These are phyloP conservation scores for Talaromyces sp. DNA, from an alignment of 2,329 filamentous ascomycete species.

Conservation along the genomic window DNA sequence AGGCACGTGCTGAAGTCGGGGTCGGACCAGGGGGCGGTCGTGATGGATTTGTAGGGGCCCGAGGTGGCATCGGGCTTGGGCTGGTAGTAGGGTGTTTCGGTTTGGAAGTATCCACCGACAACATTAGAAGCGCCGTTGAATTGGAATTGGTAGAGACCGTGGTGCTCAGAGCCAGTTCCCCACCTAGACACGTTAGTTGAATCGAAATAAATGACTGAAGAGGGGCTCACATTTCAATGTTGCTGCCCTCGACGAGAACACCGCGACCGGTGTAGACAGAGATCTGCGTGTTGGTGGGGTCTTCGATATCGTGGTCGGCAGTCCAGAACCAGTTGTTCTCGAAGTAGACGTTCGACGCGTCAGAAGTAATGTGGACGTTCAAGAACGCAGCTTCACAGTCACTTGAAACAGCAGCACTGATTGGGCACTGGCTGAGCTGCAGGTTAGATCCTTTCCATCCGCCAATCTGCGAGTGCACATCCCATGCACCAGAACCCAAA, in stretches of 20 bases:
- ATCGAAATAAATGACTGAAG: not conserved
- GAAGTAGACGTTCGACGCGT: conserved; percentile 42
- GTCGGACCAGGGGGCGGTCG: conserved; percentile 32
- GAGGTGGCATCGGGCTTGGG: conserved; percentile 36
- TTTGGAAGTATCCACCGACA: conserved; percentile 40
- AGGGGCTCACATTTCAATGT: conserved; percentile 37
- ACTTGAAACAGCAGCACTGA: conserved; percentile 37
- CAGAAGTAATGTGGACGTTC: conserved; percentile 39
- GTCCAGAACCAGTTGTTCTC: conserved; percentile 56
- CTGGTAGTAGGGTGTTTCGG: conserved; percentile 41
- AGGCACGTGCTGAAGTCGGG: conserved; percentile 36
- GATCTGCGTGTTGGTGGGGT: conserved; percentile 49
- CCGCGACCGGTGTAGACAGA: conserved; percentile 56
- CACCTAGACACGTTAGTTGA: conserved; percentile 26
- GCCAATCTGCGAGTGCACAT: conserved; percentile 52
- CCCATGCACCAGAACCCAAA: conserved; percentile 56
- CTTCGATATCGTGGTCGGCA: conserved; percentile 58
- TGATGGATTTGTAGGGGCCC: conserved; percentile 32
- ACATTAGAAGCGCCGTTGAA: conserved; percentile 40
- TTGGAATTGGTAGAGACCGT: conserved; percentile 51
- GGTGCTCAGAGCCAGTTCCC: conserved; percentile 50
- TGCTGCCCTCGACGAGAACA: conserved; percentile 49
- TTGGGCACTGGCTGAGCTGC: conserved; percentile 45
- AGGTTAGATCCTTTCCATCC: conserved; percentile 53
- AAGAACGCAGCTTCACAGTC: conserved; percentile 38